Conservation (phyloP, 1,284 basidiomycete species). For the Cutaneotrichosporon sp. region DNA sequence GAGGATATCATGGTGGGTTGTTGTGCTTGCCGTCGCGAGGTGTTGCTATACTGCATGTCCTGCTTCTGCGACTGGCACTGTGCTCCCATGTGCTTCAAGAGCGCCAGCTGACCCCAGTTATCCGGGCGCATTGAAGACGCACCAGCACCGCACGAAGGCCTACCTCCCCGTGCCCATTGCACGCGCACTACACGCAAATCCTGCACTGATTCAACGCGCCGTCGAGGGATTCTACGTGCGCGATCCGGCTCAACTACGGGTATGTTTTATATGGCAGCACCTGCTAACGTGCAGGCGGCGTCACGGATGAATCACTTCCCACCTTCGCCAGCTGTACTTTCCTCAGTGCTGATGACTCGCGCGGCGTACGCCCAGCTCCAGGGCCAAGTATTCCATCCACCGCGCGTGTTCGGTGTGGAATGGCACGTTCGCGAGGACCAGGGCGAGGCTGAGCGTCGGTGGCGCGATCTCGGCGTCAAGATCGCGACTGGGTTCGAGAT, state of each 20-base stretch:
- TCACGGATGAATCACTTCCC: constrained; percentile 84
- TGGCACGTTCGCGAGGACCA: constrained; percentile 51
- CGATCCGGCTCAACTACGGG: constrained; percentile 78
- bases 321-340: constrained; percentile 60
- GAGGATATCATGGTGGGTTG: constrained; percentile 59
- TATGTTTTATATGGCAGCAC: constrained; percentile 47
- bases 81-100: background rate
- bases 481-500: constrained; percentile 92
- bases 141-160: constrained; percentile 72
- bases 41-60: background rate
- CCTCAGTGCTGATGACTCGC: constrained; percentile 69
- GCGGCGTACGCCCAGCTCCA: constrained; percentile 87
- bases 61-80: background rate
- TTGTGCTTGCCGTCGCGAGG: background rate
- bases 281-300: constrained; percentile 57
- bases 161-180: constrained; percentile 76
- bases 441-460: constrained; percentile 59
- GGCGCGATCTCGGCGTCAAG: constrained; percentile 84
- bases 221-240: constrained; percentile 88
- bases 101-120: constrained; percentile 54
- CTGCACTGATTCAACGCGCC: constrained; percentile 73
- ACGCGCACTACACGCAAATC: constrained; percentile 61
- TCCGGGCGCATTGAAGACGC: constrained; percentile 61
- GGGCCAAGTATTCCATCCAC: constrained; percentile 87
- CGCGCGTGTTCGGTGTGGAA: constrained; percentile 71